Evolutionary conservation across 805 yeast genomes (phyloP).

Genomic region (Schwanniomyces vanrijiae): DNA sequence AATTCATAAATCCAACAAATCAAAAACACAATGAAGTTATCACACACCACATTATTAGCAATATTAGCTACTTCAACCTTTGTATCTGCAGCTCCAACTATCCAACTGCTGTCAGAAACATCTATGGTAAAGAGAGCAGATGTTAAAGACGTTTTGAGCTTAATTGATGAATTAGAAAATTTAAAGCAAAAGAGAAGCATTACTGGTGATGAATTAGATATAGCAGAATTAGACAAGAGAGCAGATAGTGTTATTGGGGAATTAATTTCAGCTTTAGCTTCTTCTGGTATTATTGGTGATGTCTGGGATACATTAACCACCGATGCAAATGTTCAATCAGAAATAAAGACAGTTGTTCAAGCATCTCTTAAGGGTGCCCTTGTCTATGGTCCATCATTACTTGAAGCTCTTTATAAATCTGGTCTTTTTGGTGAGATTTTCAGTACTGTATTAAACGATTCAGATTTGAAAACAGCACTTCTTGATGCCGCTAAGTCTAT

Average conservation of each 20-base stretch:
- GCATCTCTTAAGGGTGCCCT: conserved; percentile 32
- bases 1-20: neutral
- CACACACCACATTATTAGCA: conserved; percentile 40
- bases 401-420: conserved; percentile 41
- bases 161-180: conserved; percentile 32
- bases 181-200: conserved; percentile 37
- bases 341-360: conserved; percentile 27
- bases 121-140: conserved; percentile 36
- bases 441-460: conserved; percentile 29
- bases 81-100: conserved; percentile 36
- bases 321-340: conserved; percentile 25
- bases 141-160: conserved; percentile 29
- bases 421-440: conserved; percentile 37
- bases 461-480: conserved; percentile 32
- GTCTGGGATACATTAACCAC: conserved; percentile 36
- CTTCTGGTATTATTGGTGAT: conserved; percentile 38
- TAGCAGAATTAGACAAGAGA: conserved; percentile 28
- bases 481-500: conserved; percentile 30
- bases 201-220: conserved; percentile 21
- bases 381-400: conserved; percentile 41
- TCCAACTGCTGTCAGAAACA: conserved; percentile 12
- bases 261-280: conserved; percentile 35
- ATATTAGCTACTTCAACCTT: conserved; percentile 37
- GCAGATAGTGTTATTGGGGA: conserved; percentile 35
- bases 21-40: conserved; percentile 34